Evolutionary conservation across 352 stramenopile species (phyloP).

Genomic region (Globisporangium splendens): DNA sequence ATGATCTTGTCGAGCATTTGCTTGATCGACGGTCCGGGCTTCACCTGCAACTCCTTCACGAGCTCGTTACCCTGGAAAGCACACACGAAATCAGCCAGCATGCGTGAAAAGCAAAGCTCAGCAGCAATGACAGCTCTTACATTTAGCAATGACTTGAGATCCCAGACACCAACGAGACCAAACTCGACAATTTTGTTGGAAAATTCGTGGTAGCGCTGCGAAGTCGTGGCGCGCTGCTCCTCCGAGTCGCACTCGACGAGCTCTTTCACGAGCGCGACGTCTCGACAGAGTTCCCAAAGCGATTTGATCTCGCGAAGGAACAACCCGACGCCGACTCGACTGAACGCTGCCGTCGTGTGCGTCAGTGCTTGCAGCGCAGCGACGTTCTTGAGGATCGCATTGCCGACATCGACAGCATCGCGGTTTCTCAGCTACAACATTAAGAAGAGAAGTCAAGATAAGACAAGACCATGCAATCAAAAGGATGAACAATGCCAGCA

Average conservation of each 20-base stretch:
- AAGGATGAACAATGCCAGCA: not conserved
- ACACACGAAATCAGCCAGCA: not conserved
- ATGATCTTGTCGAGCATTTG: constrained; percentile 52
- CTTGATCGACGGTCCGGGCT: constrained; percentile 60
- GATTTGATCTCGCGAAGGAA: constrained; percentile 54
- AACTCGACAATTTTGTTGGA: constrained; percentile 19
- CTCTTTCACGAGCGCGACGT: constrained; percentile 53
- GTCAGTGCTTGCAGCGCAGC: constrained; percentile 24
- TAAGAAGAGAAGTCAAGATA: not conserved
- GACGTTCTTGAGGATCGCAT: constrained; percentile 41
- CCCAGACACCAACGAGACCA: constrained; percentile 46
- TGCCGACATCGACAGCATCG: constrained; percentile 64
- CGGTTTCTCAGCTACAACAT: constrained; percentile 36
- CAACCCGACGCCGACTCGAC: constrained; percentile 47
- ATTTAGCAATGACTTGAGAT: constrained; percentile 68
- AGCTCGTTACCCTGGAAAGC: constrained; percentile 56
- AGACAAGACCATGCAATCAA: not conserved
- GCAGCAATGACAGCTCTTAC: constrained; percentile 22
- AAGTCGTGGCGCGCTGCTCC: constrained; percentile 13
- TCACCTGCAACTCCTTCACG: constrained; percentile 52
- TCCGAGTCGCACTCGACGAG: constrained; percentile 23
- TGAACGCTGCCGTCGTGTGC: constrained; percentile 18
- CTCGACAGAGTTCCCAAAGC: constrained; percentile 55
- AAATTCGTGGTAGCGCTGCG: constrained; percentile 38
- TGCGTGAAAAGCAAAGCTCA: too few species aligned